Conservation (phyloP, 768 basidiomycete species). For the Suillus subalutaceus region DNA sequence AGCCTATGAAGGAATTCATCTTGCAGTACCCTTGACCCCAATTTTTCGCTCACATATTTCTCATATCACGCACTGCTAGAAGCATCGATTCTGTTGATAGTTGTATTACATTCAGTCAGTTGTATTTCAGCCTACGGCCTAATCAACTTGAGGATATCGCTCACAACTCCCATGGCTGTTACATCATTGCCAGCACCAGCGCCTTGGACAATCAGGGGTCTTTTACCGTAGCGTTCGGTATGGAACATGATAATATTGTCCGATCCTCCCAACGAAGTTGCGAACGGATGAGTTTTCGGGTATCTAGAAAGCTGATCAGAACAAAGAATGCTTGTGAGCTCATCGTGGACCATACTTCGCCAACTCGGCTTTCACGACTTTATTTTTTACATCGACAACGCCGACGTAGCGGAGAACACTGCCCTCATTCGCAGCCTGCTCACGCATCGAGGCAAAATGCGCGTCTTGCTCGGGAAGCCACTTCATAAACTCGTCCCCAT, state of each 20-base stretch:
- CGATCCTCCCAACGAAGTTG: constrained; percentile 92
- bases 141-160: constrained; percentile 71
- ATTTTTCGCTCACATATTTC: constrained; percentile 1
- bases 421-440: constrained; percentile 76
- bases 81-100: background rate
- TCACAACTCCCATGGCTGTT: constrained; percentile 97
- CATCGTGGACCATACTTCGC: constrained; percentile 66
- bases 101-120: constrained; percentile 1
- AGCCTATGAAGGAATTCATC: constrained; percentile 61
- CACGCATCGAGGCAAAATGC: constrained; percentile 75
- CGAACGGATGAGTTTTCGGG: constrained; percentile 87
- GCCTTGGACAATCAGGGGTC: constrained; percentile 93
- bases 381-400: constrained; percentile 79
- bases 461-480: constrained; percentile 82
- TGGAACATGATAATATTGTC: constrained; percentile 99
- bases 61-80: background rate
- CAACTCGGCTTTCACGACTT: constrained; percentile 82
- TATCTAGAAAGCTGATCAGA: constrained; percentile 57
- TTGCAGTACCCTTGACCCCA: constrained; percentile 57
- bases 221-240: constrained; percentile 84
- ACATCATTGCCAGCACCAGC: constrained; percentile 98
- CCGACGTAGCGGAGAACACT: constrained; percentile 93
- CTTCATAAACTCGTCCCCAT: constrained; percentile 82
- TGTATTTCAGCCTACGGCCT: constrained; percentile 19
- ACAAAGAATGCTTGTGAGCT: background rate